These are phyloP conservation scores for Talaromyces amestolkiae DNA, from an alignment of 2,329 filamentous ascomycete genomes.

Conservation along the genomic window DNA sequence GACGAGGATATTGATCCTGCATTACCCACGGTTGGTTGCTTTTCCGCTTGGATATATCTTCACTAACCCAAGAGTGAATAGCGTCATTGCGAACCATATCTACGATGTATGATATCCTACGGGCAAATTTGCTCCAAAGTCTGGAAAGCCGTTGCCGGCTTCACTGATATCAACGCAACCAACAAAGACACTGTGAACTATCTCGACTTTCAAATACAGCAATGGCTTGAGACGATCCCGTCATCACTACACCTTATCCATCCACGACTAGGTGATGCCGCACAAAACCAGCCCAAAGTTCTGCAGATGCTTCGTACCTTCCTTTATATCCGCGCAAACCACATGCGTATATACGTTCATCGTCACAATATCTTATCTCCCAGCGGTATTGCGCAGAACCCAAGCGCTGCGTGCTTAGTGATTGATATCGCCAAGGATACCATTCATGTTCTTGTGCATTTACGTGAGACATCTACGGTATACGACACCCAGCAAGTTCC, in stretches of 20 bases:
- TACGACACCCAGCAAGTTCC: slow-evolving; percentile 5
- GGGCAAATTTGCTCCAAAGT: slow-evolving; percentile 4
- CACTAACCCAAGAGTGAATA: neutral
- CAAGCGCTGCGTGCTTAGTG: neutral
- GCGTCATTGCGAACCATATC: neutral
- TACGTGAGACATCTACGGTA: neutral
- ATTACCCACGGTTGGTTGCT: neutral
- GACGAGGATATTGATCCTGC: slow-evolving; percentile 7
- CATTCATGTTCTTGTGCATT: neutral
- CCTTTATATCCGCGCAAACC: slow-evolving; percentile 13
- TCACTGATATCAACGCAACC: neutral
- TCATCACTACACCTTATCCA: neutral
- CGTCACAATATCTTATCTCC: slow-evolving; percentile 9
- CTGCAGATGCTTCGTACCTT: neutral
- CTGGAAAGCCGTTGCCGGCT: neutral
- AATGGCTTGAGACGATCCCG: slow-evolving; percentile 1
- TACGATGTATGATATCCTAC: slow-evolving; percentile 7
- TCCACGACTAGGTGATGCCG: neutral
- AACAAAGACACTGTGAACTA: slow-evolving; percentile 1
- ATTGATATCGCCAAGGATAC: slow-evolving; percentile 4
- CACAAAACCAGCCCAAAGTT: neutral
- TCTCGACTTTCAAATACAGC: slow-evolving; percentile 6
- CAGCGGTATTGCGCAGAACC: neutral
- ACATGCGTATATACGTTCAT: slow-evolving; percentile 11
- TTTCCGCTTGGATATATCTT: neutral